These are phyloP conservation scores for Verticillium tricorpus DNA, from an alignment of 2,329 filamentous ascomycete species.

Conservation along the genomic window DNA sequence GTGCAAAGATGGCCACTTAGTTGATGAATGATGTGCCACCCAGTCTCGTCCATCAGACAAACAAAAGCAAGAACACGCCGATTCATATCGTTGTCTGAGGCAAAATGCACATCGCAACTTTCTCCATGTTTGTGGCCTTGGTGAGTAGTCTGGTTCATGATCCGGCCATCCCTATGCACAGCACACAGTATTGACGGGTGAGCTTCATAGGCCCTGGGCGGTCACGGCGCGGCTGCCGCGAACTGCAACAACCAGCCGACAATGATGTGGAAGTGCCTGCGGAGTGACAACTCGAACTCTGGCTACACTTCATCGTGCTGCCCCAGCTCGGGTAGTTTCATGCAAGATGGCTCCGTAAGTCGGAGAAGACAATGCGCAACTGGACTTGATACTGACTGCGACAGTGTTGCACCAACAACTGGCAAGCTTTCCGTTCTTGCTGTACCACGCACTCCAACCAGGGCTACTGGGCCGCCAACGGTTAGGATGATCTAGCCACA, in stretches of 20 bases:
- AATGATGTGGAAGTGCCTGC: background rate
- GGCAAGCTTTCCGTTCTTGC: constrained; percentile 1
- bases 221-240: background rate
- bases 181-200: background rate
- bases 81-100: background rate
- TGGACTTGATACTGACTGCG: background rate
- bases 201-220: background rate
- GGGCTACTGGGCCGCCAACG: background rate
- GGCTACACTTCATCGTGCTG: constrained; percentile 4
- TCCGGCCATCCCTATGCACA: no score
- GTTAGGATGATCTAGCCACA: background rate
- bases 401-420: constrained; percentile 3
- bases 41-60: background rate
- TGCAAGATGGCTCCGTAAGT: background rate
- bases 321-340: background rate
- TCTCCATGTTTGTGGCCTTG: background rate
- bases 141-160: background rate
- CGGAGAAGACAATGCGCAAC: no score
- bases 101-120: background rate
- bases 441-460: background rate
- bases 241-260: background rate
- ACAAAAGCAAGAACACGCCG: background rate
- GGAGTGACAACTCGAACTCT: constrained; percentile 3
- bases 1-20: background rate
- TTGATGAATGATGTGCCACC: background rate